Conservation (phyloP, 345 rosid genomes). For the Arabidopsis thaliana region DNA sequence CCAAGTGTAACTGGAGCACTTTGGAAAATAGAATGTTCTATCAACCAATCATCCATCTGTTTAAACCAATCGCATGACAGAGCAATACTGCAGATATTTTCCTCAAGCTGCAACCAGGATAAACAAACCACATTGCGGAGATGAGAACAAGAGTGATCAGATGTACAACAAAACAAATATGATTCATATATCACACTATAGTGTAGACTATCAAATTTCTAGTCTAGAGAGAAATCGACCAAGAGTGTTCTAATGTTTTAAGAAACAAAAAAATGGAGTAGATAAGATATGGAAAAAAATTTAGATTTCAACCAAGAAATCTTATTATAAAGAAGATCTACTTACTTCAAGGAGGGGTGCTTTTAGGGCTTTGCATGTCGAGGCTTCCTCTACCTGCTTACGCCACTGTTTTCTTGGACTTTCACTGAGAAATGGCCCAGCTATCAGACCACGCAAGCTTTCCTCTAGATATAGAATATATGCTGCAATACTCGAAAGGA, state of each 20-base stretch:
- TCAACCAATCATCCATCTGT: conserved; percentile 62
- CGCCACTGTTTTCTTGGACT: conserved; percentile 68
- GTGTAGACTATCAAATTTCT: not conserved
- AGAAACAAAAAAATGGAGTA: not conserved
- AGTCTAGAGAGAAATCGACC: conserved; percentile 1
- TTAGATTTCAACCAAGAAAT: not conserved
- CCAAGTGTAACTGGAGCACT: conserved; percentile 47
- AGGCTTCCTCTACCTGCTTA: conserved; percentile 62
- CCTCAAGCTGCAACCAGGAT: conserved; percentile 66
- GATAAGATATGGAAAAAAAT: not conserved
- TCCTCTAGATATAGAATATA: conserved; percentile 72
- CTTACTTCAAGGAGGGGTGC: conserved; percentile 77
- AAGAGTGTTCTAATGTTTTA: not conserved
- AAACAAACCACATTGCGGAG: conserved; percentile 3
- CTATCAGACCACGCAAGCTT: conserved; percentile 67
- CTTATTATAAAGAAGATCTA: conserved; percentile 23
- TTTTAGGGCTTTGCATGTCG: conserved; percentile 57
- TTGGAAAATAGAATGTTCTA: conserved; percentile 56
- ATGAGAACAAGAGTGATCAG: conserved; percentile 18
- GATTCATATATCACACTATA: not conserved
- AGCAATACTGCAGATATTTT: conserved; percentile 62
- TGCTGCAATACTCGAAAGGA: conserved; percentile 59
- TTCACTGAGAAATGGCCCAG: conserved; percentile 59
- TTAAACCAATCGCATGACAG: conserved; percentile 80
- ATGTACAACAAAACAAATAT: not conserved